Evolutionary conservation across 768 basidiomycete genomes (phyloP), one percentile per base, ranked within the genome.

Genomic region (Hygrophorus pudorinus): DNA sequence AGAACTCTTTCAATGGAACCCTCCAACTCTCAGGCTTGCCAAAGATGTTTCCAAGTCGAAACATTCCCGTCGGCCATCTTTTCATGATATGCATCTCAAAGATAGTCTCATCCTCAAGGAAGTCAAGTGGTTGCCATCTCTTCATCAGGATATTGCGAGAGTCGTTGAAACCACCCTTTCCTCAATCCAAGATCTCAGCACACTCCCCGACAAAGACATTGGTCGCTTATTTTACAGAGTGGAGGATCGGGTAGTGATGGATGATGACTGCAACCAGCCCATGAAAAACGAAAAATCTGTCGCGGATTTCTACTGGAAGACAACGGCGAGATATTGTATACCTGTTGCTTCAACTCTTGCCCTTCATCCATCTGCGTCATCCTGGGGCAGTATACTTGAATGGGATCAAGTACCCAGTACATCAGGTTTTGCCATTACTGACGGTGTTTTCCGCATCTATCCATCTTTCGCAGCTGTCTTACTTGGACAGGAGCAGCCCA

Each of bases 1-100:
- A n/a, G n/a, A n/a, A n/a, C n/a, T n/a, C n/a, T n/a, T n/a, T n/a
- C n/a, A n/a, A n/a, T n/a, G n/a, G n/a, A n/a, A n/a, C n/a, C n/a
- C n/a, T n/a, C n/a, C n/a, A n/a, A n/a, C n/a, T n/a, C n/a, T n/a
- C n/a, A n/a, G n/a, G n/a, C n/a, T n/a, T n/a, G n/a, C n/a, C n/a
- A n/a, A n/a, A n/a, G n/a, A n/a, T n/a, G n/a, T n/a, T n/a, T n/a
- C n/a, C n/a, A n/a, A n/a, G n/a, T n/a, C n/a, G n/a, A n/a, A n/a
- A n/a, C n/a, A n/a, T n/a, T n/a, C 53, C 49, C 50, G 13, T 41
- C 45, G 18, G 51, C 5, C 40, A 14, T 24, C 40, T n/a, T 41
- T 41, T 24, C 30, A 41, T 18, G 40, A 41, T 20, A 41, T 13
- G 18, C 40, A 41, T 41, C 40, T 41, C 20, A n/a, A n/a, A 11